Percentiles rank a stretch among this genome's conserved stretches.
Conservation (phyloP, 2,329 filamentous ascomycete genomes). For the Alternaria consortialis region DNA sequence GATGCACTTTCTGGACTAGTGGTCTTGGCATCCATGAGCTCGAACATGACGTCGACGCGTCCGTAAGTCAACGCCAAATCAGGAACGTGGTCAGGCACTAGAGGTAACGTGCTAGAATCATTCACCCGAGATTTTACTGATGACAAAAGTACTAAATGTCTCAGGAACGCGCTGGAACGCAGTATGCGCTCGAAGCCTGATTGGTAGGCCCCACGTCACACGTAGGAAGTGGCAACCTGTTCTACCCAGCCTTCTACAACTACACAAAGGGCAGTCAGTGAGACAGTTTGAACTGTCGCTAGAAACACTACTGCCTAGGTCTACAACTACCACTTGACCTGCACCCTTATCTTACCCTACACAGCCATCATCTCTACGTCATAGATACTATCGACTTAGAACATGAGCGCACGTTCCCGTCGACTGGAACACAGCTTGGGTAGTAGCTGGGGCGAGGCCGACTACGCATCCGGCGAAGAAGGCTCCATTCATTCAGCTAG, state of each 20-base stretch:
- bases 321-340: neutral
- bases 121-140: neutral
- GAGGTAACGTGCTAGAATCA: slow-evolving; percentile 1
- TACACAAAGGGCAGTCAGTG: slow-evolving; percentile 8
- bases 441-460: slow-evolving; percentile 47
- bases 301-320: neutral
- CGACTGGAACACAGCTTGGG: slow-evolving; percentile 39
- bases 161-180: slow-evolving; percentile 9
- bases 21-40: slow-evolving; percentile 29
- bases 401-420: slow-evolving; percentile 30
- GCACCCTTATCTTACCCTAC: neutral
- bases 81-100: neutral
- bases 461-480: slow-evolving; percentile 39
- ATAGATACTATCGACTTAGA: neutral
- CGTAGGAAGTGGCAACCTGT: slow-evolving; percentile 31
- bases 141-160: slow-evolving; percentile 2
- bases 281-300: slow-evolving; percentile 2
- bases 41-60: slow-evolving; percentile 25
- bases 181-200: slow-evolving; percentile 25
- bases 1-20: slow-evolving; percentile 35
- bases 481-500: slow-evolving; percentile 38
- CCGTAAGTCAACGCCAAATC: slow-evolving; percentile 2
- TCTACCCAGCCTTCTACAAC: slow-evolving; percentile 32
- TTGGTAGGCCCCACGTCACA: slow-evolving; percentile 44
- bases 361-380: neutral